Evolutionary conservation across 768 basidiomycete species (phyloP).

Genomic region (Lentinula lateritia): DNA sequence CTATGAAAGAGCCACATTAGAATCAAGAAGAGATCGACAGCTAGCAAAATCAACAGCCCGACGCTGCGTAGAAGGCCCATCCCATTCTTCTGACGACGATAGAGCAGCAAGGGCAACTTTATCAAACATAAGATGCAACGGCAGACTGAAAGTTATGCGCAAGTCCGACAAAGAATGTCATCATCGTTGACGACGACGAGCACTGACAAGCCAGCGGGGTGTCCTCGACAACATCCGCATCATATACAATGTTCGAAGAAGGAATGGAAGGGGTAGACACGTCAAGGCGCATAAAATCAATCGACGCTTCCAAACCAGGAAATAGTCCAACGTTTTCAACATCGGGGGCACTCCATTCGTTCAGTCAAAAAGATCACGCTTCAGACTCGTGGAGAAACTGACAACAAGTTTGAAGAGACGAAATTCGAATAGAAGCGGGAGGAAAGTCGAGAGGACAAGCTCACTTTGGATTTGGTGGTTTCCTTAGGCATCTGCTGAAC

Average conservation of each 20-base stretch:
- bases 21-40: neutral
- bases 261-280: neutral
- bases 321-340: constrained; percentile 6
- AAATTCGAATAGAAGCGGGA: constrained; percentile 13
- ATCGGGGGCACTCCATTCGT: neutral
- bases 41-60: neutral
- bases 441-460: constrained; percentile 17
- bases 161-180: neutral
- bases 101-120: neutral
- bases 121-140: neutral
- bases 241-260: neutral
- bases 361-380: constrained; percentile 8
- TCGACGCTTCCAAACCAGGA: constrained; percentile 5
- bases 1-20: constrained; percentile 26
- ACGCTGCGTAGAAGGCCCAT: neutral
- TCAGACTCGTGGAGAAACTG: neutral
- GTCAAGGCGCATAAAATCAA: neutral
- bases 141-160: neutral
- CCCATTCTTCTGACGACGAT: neutral
- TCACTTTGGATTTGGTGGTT: constrained; percentile 47
- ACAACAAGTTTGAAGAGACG: constrained; percentile 6
- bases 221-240: neutral
- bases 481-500: constrained; percentile 57
- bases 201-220: neutral
- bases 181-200: constrained; percentile 2